phyloP scores from a whole-genome alignment of 2,329 filamentous ascomycete species.

The Delphinella strobiligena region DNA sequence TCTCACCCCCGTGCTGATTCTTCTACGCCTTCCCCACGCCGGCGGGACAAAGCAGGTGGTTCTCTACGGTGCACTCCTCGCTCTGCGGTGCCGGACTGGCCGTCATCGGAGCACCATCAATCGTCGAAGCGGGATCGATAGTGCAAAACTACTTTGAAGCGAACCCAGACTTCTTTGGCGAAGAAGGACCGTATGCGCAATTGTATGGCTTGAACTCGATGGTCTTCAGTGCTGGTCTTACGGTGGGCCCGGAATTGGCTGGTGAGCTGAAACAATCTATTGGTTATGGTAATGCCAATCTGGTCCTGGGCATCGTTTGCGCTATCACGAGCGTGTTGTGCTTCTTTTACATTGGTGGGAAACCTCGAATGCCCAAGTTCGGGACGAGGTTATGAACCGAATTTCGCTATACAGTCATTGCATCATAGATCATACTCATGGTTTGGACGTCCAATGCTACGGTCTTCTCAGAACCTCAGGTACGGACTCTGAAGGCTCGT shows the following conservation, averaged over 20 bases:
- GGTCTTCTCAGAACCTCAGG: too few species aligned
- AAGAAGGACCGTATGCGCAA: conserved; percentile 50
- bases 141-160: conserved; percentile 44
- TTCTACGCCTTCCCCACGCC: conserved; percentile 31
- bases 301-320: conserved; percentile 36
- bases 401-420: too few species aligned
- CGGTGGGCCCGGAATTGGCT: conserved; percentile 46
- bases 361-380: too few species aligned
- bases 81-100: conserved; percentile 42
- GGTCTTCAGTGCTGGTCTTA: conserved; percentile 47
- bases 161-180: conserved; percentile 44
- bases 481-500: too few species aligned
- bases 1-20: conserved; percentile 29
- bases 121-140: conserved; percentile 46
- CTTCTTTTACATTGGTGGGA: conserved; percentile 34
- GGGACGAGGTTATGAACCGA: too few species aligned
- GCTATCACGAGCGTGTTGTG: conserved; percentile 31
- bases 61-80: conserved; percentile 34
- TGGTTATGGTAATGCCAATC: conserved; percentile 48
- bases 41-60: conserved; percentile 30
- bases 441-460: too few species aligned
- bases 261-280: conserved; percentile 39
- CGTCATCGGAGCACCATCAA: conserved; percentile 39
- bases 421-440: too few species aligned
- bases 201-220: conserved; percentile 54